phyloP scores from a whole-genome alignment of 495 filamentous ascomycete species.

The Penicillium cosmopolitanum region DNA sequence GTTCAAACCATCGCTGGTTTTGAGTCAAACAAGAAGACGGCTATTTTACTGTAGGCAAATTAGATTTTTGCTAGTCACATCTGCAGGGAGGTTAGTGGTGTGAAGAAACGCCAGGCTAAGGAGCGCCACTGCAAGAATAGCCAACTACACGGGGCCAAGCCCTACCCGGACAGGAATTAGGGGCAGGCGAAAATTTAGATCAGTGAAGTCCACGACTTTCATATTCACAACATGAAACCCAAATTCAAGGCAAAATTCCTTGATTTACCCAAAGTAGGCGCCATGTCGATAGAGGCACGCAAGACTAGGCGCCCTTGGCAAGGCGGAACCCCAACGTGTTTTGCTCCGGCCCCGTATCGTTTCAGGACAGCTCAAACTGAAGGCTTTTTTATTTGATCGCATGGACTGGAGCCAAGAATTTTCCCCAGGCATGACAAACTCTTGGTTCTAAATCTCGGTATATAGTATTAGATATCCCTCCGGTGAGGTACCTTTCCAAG shows the following conservation, averaged over 20 bases:
- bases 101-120: not conserved
- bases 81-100: not conserved
- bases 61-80: not conserved
- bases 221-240: not conserved
- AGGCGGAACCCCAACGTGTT: not conserved
- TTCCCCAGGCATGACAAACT: not conserved
- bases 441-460: not conserved
- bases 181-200: not conserved
- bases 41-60: not conserved
- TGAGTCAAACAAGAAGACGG: not conserved
- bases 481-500: no score
- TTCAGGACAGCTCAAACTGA: conserved; percentile 2
- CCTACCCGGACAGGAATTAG: not conserved
- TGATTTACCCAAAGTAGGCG: not conserved
- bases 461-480: no score
- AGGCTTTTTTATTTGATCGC: not conserved
- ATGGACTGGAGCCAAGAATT: not conserved
- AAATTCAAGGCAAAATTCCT: not conserved
- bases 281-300: not conserved
- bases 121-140: not conserved
- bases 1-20: conserved; percentile 3
- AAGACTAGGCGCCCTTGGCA: conserved; percentile 15
- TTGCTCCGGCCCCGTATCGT: conserved; percentile 5
- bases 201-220: not conserved
- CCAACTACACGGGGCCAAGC: not conserved